Percentiles rank a stretch among this genome's conserved stretches.
Evolutionary conservation across 192 early-diverging fungal species (phyloP).

Genomic region (Backusella australiensis): DNA sequence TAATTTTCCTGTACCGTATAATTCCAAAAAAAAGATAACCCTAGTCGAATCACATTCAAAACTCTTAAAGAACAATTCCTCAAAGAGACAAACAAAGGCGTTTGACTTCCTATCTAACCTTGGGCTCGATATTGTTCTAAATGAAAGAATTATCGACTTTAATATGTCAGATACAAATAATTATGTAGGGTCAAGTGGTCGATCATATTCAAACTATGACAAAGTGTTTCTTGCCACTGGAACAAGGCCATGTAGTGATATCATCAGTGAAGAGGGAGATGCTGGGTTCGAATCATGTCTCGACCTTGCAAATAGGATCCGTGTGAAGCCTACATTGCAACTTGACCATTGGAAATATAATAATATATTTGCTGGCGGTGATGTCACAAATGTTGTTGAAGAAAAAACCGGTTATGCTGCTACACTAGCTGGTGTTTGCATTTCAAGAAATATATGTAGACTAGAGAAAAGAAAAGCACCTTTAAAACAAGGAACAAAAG

Average conservation of each 20-base stretch:
- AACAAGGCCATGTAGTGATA: slow-evolving; percentile 25
- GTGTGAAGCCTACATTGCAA: slow-evolving; percentile 41
- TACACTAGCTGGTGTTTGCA: slow-evolving; percentile 35
- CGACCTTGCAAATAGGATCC: slow-evolving; percentile 26
- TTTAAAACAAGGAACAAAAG: slow-evolving; percentile 31
- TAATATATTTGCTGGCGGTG: slow-evolving; percentile 43
- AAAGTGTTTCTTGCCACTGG: slow-evolving; percentile 36
- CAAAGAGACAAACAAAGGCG: slow-evolving; percentile 11
- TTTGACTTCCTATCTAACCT: slow-evolving; percentile 19
- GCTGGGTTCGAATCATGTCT: slow-evolving; percentile 19
- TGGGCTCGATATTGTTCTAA: slow-evolving; percentile 27
- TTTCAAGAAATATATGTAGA: slow-evolving; percentile 39
- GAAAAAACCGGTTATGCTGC: slow-evolving; percentile 44
- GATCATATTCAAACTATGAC: slow-evolving; percentile 23
- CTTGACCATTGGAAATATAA: slow-evolving; percentile 33
- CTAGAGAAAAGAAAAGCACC: slow-evolving; percentile 36
- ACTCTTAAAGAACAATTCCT: slow-evolving; percentile 19
- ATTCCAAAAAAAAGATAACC: slow-evolving; percentile 25
- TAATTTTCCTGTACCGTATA: slow-evolving; percentile 1
- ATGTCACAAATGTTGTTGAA: slow-evolving; percentile 41
- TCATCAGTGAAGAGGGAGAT: slow-evolving; percentile 11
- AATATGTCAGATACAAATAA: slow-evolving; percentile 7
- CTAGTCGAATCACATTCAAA: slow-evolving; percentile 25
- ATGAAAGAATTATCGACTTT: slow-evolving; percentile 31
- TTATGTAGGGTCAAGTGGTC: slow-evolving; percentile 29